Percentiles rank a stretch among this genome's conserved stretches.
Conservation (phyloP, 495 filamentous ascomycete species). For the Terfezia claveryi region DNA sequence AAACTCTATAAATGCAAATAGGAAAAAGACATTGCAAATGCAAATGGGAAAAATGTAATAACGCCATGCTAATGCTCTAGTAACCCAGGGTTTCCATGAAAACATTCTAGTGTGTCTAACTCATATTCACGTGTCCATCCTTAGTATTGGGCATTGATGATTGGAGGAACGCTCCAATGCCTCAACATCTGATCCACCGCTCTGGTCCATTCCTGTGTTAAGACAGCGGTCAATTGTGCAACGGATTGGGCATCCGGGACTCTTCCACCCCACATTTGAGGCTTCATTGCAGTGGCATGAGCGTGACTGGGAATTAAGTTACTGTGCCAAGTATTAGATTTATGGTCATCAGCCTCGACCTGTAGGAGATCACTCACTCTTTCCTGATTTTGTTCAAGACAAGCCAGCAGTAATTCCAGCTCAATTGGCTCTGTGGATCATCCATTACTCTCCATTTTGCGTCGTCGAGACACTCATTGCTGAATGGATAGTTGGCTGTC, state of each 20-base stretch:
- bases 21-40: no score
- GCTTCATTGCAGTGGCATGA: slow-evolving; percentile 33
- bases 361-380: slow-evolving; percentile 29
- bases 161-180: slow-evolving; percentile 43
- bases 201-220: slow-evolving; percentile 43
- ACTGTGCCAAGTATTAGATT: slow-evolving; percentile 17
- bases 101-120: no score
- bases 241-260: slow-evolving; percentile 32
- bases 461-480: slow-evolving; percentile 41
- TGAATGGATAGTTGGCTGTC: slow-evolving; percentile 51
- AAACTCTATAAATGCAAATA: no score
- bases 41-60: no score
- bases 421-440: slow-evolving; percentile 42
- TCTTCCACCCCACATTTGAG: slow-evolving; percentile 51
- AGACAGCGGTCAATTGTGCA: slow-evolving; percentile 37
- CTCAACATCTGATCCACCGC: slow-evolving; percentile 43
- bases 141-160: slow-evolving; percentile 10
- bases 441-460: slow-evolving; percentile 42
- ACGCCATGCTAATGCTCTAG: no score
- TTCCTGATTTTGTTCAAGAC: slow-evolving; percentile 44
- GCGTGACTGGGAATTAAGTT: slow-evolving; percentile 39
- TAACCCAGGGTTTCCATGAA: no score
- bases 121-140: no score
- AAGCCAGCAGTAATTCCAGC: slow-evolving; percentile 63
- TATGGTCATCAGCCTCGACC: no score